Percentiles rank a stretch among this genome's conserved stretches.
Conservation (phyloP, 2,329 filamentous ascomycete species). For the Talaromyces sp. region DNA sequence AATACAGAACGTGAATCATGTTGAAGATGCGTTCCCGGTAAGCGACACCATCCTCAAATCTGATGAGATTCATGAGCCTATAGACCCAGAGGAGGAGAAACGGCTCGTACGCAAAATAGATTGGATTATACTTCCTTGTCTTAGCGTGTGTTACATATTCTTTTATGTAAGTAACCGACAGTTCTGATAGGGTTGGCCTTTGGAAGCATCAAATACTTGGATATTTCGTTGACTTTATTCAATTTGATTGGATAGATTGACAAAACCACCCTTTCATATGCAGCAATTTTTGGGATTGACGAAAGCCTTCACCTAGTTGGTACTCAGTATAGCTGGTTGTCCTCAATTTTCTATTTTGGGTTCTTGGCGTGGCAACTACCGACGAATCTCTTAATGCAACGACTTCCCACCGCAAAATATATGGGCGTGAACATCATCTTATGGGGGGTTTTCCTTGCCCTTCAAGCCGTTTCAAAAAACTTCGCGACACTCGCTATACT, state of each 20-base stretch:
- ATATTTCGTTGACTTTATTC: background rate
- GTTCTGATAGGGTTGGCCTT: no score
- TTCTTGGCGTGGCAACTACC: background rate
- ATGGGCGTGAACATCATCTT: background rate
- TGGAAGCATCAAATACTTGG: conserved; percentile 19
- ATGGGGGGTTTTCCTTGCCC: background rate
- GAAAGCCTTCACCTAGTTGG: conserved; percentile 43
- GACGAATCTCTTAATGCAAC: conserved; percentile 1
- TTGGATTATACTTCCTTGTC: conserved; percentile 54
- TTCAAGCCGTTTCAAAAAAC: background rate
- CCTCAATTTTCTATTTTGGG: conserved; percentile 1
- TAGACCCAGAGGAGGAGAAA: conserved; percentile 45
- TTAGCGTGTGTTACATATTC: conserved; percentile 52
- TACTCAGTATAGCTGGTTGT: background rate
- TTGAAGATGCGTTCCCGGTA: no score
- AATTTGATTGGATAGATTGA: background rate
- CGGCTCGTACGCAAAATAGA: conserved; percentile 54
- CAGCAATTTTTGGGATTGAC: conserved; percentile 61
- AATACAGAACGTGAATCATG: no score
- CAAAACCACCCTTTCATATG: conserved; percentile 55
- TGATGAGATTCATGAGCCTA: conserved; percentile 43
- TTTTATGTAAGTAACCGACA: conserved; percentile 42
- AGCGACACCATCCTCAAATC: conserved; percentile 10
- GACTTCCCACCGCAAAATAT: background rate
- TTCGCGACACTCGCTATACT: background rate